Evolutionary conservation across 495 filamentous ascomycete species (phyloP).

Genomic region (Penicillium manginii): DNA sequence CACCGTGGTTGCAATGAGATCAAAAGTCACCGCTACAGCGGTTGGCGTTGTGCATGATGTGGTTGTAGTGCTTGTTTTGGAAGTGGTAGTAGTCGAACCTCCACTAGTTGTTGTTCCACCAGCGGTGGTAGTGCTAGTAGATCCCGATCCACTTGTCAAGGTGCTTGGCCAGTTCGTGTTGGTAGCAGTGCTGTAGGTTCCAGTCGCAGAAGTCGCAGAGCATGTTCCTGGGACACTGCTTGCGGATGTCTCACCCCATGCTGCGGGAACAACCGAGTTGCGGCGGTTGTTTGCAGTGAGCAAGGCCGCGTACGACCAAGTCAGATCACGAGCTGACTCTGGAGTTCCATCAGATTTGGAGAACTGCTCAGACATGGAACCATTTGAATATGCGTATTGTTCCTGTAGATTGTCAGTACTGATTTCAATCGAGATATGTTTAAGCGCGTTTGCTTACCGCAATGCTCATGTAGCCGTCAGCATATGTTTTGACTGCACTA

Average conservation of each 20-base stretch:
- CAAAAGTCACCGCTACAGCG: conserved; percentile 62
- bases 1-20: conserved; percentile 54
- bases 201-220: conserved; percentile 51
- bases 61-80: conserved; percentile 36
- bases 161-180: conserved; percentile 58
- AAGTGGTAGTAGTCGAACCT: conserved; percentile 31
- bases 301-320: conserved; percentile 58
- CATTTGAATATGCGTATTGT: conserved; percentile 52
- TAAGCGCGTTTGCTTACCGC: conserved; percentile 34
- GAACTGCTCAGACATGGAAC: conserved; percentile 65
- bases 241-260: conserved; percentile 57
- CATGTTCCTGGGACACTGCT: conserved; percentile 60
- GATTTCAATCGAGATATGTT: no score
- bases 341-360: conserved; percentile 52
- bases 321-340: conserved; percentile 58
- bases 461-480: conserved; percentile 64
- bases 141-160: conserved; percentile 43
- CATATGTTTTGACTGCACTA: conserved; percentile 60
- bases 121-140: conserved; percentile 22
- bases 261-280: conserved; percentile 53
- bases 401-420: conserved; percentile 9
- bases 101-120: conserved; percentile 32
- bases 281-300: conserved; percentile 54
- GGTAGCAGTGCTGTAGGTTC: conserved; percentile 61
- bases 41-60: conserved; percentile 46